These are phyloP conservation scores for Amylostereum chailletii DNA, from an alignment of 1,284 basidiomycete species.

Conservation along the genomic window DNA sequence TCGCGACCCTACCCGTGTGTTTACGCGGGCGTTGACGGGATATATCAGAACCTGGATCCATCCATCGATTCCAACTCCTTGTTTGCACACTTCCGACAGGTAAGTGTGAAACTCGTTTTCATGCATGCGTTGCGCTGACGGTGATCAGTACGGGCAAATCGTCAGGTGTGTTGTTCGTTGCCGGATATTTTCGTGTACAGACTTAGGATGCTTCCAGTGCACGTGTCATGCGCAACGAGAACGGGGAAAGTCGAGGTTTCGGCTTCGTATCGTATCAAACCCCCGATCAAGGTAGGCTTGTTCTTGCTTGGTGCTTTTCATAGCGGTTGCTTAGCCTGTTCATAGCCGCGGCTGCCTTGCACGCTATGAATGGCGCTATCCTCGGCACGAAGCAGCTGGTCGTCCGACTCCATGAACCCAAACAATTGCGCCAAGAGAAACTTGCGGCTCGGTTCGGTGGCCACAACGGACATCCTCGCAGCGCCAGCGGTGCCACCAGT, in stretches of 20 bases:
- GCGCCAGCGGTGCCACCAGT: slow-evolving; percentile 71
- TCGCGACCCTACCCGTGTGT: background rate
- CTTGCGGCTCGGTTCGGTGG: slow-evolving; percentile 69
- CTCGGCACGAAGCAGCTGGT: slow-evolving; percentile 73
- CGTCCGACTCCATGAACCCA: slow-evolving; percentile 85
- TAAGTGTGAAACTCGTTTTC: slow-evolving; percentile 25
- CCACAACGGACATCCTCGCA: slow-evolving; percentile 68
- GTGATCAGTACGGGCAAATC: slow-evolving; percentile 68
- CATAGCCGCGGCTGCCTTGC: slow-evolving; percentile 62
- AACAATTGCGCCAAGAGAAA: slow-evolving; percentile 82
- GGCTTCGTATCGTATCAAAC: slow-evolving; percentile 91
- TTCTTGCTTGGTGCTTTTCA: background rate
- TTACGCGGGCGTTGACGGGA: slow-evolving; percentile 6
- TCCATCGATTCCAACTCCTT: slow-evolving; percentile 79
- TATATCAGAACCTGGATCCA: slow-evolving; percentile 69
- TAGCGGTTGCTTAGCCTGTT: background rate
- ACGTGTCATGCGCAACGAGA: slow-evolving; percentile 88
- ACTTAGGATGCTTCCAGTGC: slow-evolving; percentile 44
- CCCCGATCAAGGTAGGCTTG: slow-evolving; percentile 66
- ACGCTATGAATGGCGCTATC: slow-evolving; percentile 69
- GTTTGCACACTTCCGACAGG: slow-evolving; percentile 73
- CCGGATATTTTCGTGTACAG: background rate
- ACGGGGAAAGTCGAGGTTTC: slow-evolving; percentile 80
- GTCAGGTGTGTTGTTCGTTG: slow-evolving; percentile 51
- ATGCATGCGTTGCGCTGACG: slow-evolving; percentile 2